Evolutionary conservation across 2,329 filamentous ascomycete species (phyloP).

Genomic region (Arthrinium phaeospermum): DNA sequence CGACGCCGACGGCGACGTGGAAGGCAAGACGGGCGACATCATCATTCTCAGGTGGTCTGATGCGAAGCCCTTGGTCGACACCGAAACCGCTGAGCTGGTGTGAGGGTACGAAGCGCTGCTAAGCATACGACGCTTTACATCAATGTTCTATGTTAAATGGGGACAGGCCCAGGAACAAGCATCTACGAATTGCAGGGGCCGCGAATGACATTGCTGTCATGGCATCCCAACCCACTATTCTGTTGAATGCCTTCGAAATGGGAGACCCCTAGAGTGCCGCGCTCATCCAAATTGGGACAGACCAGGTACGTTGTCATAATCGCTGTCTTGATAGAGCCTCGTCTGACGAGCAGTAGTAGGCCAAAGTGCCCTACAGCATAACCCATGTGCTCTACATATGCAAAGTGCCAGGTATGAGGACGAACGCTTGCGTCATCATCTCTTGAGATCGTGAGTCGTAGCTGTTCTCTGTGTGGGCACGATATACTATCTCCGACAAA

Average conservation of each 20-base stretch:
- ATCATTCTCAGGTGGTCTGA: conserved; percentile 77
- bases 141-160: not conserved
- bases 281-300: not conserved
- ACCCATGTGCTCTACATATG: not conserved
- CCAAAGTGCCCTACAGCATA: not conserved
- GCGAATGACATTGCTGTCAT: not conserved
- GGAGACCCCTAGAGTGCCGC: not conserved
- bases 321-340: not conserved
- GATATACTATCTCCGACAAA: not conserved
- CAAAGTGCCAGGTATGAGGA: not conserved
- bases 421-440: not conserved
- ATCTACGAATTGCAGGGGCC: not conserved
- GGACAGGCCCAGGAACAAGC: not conserved
- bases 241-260: not conserved
- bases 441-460: not conserved
- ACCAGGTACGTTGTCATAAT: not conserved
- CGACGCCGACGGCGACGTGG: conserved; percentile 65
- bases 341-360: not conserved
- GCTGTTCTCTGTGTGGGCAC: not conserved
- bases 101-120: conserved; percentile 41
- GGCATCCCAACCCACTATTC: not conserved
- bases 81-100: conserved; percentile 63
- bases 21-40: conserved; percentile 66
- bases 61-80: conserved; percentile 64
- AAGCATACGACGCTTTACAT: not conserved